Evolutionary conservation across 2,329 filamentous ascomycete genomes (phyloP), one percentile per base, ranked within the genome.

Genomic region (Exophiala lecanii-corni): DNA sequence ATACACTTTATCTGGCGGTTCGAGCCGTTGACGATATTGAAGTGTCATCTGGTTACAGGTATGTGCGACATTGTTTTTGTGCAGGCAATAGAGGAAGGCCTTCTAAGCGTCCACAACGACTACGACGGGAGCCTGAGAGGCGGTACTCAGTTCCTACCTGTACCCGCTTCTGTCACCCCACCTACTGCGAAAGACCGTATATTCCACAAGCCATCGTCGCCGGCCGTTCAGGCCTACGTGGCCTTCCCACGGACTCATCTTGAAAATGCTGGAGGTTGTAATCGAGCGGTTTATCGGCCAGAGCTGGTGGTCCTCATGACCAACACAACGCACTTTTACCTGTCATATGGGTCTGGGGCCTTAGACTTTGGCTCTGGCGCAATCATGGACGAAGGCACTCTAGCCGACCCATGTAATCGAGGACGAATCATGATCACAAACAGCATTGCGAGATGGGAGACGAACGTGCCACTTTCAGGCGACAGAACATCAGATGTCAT

Each of bases 391-490:
- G 26, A 35, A n/a, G 51, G 43, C 9, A 31, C 39, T 17, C 31
- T 38, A 7, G 28, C 21, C 21, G 45, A 49, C 25, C 50, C 50
- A 13, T 56, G 54, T 31, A 45, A 31, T 3, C 39, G 50, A 19
- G 50, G 52, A 5, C 47, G 44, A 19, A 51, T 56, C 25, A 25
- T 55, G 41, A 56, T 54, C n/a, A 41, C 54, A 19, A 53, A 55
- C 43, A 54, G 54, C 38, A 53, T 56, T 25, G 44, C 51, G 12
- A 39, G 45, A 33, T 55, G 52, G 54, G 23, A 26, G 23, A 6
- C 23, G 7, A 26, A 26, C 23, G 23, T 26, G 7, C 23, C 23
- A 12, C 6, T 26, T 6, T 26, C 23, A 6, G 23, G 12, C 43
- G 50, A 54, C 15, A 31, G 32, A 7, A 39, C 40, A 12, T 36